These are phyloP conservation scores for Populus ilicifolia DNA, from an alignment of 345 rosid genomes.

Conservation along the genomic window DNA sequence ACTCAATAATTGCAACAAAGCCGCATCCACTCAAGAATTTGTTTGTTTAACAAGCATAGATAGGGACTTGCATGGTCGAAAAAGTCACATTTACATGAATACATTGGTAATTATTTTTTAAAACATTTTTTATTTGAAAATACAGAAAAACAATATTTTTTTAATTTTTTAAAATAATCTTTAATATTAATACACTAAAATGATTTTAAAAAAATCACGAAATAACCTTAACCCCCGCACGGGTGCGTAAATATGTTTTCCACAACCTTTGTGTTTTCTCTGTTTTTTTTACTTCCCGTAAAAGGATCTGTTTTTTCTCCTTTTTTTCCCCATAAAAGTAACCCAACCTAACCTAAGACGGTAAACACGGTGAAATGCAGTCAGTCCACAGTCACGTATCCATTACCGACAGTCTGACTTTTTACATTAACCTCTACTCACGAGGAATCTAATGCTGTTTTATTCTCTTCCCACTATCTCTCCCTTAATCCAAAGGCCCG, in stretches of 20 bases:
- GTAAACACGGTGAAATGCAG: background rate
- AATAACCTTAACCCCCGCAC: background rate
- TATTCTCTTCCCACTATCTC: conserved; percentile 4
- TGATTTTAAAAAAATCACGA: too few species aligned
- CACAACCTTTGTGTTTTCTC: too few species aligned
- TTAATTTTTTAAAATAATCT: too few species aligned
- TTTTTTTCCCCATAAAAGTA: background rate
- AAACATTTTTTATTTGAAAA: too few species aligned
- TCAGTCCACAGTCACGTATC: conserved; percentile 11
- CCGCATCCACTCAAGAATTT: background rate
- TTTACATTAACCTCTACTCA: conserved; percentile 13
- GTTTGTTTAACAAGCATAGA: background rate
- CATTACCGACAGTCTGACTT: conserved; percentile 44
- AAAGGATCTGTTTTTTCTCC: too few species aligned
- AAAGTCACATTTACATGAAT: too few species aligned
- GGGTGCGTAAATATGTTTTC: background rate
- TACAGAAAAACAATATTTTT: too few species aligned
- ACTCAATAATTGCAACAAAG: background rate
- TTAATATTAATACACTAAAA: too few species aligned
- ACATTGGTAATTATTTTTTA: too few species aligned
- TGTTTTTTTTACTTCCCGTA: too few species aligned
- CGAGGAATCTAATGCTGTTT: conserved; percentile 20
- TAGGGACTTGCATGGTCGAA: background rate
- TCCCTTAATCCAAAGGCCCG: conserved; percentile 44
- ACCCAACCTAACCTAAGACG: too few species aligned